These are phyloP conservation scores for Perkinsus chesapeaki DNA, from an alignment of 169 alveolate genomes.

Conservation along the genomic window DNA sequence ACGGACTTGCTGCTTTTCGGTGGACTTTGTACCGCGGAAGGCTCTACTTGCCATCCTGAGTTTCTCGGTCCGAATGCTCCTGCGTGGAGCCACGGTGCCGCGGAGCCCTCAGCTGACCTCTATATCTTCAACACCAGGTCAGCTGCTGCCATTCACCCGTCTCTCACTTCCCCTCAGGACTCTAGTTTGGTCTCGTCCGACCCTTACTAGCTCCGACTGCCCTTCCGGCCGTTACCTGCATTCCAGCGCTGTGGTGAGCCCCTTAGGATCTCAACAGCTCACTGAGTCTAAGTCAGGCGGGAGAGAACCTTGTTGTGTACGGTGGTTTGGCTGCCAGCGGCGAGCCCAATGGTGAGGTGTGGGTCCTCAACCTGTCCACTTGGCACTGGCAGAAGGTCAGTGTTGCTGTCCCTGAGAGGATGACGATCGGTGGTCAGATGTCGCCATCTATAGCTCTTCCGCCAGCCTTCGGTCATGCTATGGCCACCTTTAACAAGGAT, in stretches of 20 bases:
- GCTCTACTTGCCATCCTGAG: background rate
- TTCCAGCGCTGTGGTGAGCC: background rate
- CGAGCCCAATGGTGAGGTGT: background rate
- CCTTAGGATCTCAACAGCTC: background rate
- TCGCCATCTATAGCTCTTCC: background rate
- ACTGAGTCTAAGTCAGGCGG: background rate
- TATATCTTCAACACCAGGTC: background rate
- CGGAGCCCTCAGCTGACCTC: background rate
- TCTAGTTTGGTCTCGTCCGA: background rate
- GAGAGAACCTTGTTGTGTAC: background rate
- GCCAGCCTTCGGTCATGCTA: background rate
- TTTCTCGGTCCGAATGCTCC: background rate
- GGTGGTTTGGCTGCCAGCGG: background rate
- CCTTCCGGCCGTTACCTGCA: background rate
- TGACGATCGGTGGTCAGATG: background rate
- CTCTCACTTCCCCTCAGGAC: background rate
- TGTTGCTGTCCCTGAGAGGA: background rate
- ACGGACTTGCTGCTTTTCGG: background rate
- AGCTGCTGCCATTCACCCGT: background rate
- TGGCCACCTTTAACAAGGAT: background rate
- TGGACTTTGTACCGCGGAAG: background rate
- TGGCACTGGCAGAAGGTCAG: background rate
- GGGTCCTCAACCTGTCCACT: background rate
- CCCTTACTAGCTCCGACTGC: background rate
- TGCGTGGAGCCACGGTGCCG: background rate